Evolutionary conservation across 139 green algal genomes (phyloP).

Genomic region (Chlorokybus atmophyticus): DNA sequence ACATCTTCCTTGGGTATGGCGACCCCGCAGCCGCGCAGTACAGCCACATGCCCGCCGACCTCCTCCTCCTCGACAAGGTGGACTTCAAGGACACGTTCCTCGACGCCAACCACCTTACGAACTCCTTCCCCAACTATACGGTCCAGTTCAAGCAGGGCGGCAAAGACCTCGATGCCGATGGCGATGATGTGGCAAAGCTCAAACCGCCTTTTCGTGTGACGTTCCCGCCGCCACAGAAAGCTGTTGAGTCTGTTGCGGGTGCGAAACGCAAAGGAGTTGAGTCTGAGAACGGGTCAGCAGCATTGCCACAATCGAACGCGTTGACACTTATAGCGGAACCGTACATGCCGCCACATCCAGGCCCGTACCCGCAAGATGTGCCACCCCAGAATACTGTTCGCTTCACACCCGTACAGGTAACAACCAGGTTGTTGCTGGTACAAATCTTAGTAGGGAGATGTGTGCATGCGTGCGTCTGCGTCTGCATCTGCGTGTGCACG

Average conservation of each 20-base stretch:
- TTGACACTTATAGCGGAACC: slow-evolving; percentile 39
- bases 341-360: slow-evolving; percentile 65
- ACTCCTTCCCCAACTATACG: too few relatives aligned
- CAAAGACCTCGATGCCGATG: neutral
- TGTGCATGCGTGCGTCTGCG: too few relatives aligned
- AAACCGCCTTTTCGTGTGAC: slow-evolving; percentile 70
- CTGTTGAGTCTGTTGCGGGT: slow-evolving; percentile 45
- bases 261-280: too few relatives aligned
- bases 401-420: slow-evolving; percentile 77
- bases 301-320: too few relatives aligned
- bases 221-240: slow-evolving; percentile 28
- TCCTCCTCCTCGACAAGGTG: slow-evolving; percentile 47
- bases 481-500: too few relatives aligned
- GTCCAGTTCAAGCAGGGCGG: too few relatives aligned
- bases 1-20: slow-evolving; percentile 95
- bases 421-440: too few relatives aligned
- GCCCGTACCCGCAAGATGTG: slow-evolving; percentile 76
- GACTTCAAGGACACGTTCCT: slow-evolving; percentile 97
- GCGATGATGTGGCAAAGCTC: neutral
- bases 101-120: slow-evolving; percentile 68
- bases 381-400: slow-evolving; percentile 64
- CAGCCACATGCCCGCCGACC: slow-evolving; percentile 11
- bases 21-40: slow-evolving; percentile 57
- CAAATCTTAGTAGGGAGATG: too few relatives aligned
- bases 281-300: too few relatives aligned